Evolutionary conservation across 2,329 filamentous ascomycete genomes (phyloP).

Genomic region (Fusarium dlaminii): DNA sequence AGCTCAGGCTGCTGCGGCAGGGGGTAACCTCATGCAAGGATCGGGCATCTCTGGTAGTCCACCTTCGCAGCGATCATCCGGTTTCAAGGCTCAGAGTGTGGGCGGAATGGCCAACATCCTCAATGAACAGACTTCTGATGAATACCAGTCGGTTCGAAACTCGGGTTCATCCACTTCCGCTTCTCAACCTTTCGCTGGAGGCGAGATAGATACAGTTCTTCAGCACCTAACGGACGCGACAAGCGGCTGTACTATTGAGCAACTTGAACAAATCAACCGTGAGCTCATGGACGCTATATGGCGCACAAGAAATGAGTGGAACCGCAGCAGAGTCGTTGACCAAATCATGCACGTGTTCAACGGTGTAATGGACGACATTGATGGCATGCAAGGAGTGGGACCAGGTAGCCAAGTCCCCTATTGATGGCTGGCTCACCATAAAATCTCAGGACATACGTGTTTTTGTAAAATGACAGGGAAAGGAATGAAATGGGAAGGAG

Average conservation of each 20-base stretch:
- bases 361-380: slow-evolving; percentile 75
- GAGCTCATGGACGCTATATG: slow-evolving; percentile 92
- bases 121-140: slow-evolving; percentile 52
- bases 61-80: slow-evolving; percentile 48
- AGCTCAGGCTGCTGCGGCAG: slow-evolving; percentile 60
- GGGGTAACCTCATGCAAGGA: slow-evolving; percentile 46
- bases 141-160: slow-evolving; percentile 44
- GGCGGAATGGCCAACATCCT: slow-evolving; percentile 49
- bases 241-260: slow-evolving; percentile 86
- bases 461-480: slow-evolving; percentile 17
- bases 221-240: slow-evolving; percentile 72
- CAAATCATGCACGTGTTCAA: slow-evolving; percentile 78
- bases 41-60: slow-evolving; percentile 48
- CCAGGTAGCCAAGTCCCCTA: slow-evolving; percentile 54
- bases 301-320: slow-evolving; percentile 81
- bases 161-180: slow-evolving; percentile 53
- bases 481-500: slow-evolving; percentile 1
- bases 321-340: slow-evolving; percentile 77
- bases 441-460: not conserved
- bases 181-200: slow-evolving; percentile 58
- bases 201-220: slow-evolving; percentile 68
- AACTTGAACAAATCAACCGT: slow-evolving; percentile 92
- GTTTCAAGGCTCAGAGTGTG: slow-evolving; percentile 46
- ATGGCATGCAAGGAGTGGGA: slow-evolving; percentile 58
- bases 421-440: slow-evolving; percentile 1